phyloP scores from a whole-genome alignment of 768 basidiomycete genomes.

The Termitomyces sp. region DNA sequence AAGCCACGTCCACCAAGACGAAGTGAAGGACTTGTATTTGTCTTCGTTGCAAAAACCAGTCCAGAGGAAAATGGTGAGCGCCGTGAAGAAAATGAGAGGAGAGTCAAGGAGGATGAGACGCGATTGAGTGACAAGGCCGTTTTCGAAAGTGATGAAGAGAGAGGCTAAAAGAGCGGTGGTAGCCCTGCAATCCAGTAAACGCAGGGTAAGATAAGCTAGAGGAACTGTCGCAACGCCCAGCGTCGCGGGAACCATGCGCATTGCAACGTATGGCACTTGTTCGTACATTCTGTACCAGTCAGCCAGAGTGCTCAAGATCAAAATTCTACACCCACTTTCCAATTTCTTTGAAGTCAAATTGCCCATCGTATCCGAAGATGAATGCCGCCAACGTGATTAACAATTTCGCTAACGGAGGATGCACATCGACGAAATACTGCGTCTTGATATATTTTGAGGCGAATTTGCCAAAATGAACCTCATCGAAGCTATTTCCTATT shows the following conservation, averaged over 20 bases:
- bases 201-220: constrained; percentile 88
- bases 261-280: constrained; percentile 89
- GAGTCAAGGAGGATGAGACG: constrained; percentile 97
- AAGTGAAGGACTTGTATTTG: constrained; percentile 75
- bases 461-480: constrained; percentile 98
- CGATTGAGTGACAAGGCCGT: constrained; percentile 92
- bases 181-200: constrained; percentile 86
- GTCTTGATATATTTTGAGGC: constrained; percentile 92
- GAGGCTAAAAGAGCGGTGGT: constrained; percentile 90
- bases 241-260: constrained; percentile 92
- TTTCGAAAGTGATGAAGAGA: constrained; percentile 93
- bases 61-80: constrained; percentile 83
- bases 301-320: not conserved
- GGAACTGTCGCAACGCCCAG: constrained; percentile 90
- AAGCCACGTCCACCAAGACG: constrained; percentile 92
- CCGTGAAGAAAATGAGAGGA: constrained; percentile 97
- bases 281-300: constrained; percentile 59
- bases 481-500: constrained; percentile 70
- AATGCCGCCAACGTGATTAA: constrained; percentile 90
- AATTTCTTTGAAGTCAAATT: constrained; percentile 97
- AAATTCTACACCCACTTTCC: constrained; percentile 65
- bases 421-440: constrained; percentile 90
- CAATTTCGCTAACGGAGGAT: constrained; percentile 94
- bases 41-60: constrained; percentile 90
- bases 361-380: constrained; percentile 82